Evolutionary conservation across 2,329 filamentous ascomycete species (phyloP).

Genomic region (Hymenoscyphus fraxineus): DNA sequence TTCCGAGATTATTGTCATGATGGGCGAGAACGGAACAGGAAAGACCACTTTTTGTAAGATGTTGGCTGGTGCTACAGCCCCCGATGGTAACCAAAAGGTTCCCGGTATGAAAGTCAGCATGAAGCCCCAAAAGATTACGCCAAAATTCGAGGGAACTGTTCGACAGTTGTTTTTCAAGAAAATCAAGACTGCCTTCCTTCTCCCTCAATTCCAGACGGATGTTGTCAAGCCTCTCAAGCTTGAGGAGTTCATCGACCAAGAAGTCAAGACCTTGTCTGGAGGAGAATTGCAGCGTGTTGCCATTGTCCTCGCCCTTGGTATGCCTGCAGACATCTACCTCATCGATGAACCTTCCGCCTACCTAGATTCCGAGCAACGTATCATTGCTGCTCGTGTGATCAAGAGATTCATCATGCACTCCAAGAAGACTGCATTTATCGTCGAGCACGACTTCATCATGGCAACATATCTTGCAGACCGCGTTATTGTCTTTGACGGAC

Average conservation of each 20-base stretch:
- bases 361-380: conserved; percentile 98
- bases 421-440: conserved; percentile 98
- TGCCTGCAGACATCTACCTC: conserved; percentile 95
- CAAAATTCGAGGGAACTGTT: conserved; percentile 95
- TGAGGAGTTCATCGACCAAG: conserved; percentile 98
- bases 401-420: conserved; percentile 99
- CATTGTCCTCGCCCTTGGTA: conserved; percentile 92
- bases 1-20: conserved; percentile 98
- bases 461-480: conserved; percentile 73
- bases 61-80: conserved; percentile 88
- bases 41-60: conserved; percentile 99
- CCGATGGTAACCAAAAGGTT: conserved; percentile 72
- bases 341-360: conserved; percentile 98
- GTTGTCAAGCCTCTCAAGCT: conserved; percentile 99
- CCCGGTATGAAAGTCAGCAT: conserved; percentile 97
- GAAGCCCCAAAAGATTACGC: conserved; percentile 99
- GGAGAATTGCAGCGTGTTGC: conserved; percentile 99
- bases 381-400: conserved; percentile 93
- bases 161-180: conserved; percentile 99
- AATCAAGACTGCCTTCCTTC: conserved; percentile 95
- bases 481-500: conserved; percentile 96
- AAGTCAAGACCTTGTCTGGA: conserved; percentile 97
- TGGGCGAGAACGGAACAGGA: conserved; percentile 99
- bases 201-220: conserved; percentile 97
- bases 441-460: conserved; percentile 99